Conservation (phyloP, 306 rosid species). For the Luffa acutangula region DNA sequence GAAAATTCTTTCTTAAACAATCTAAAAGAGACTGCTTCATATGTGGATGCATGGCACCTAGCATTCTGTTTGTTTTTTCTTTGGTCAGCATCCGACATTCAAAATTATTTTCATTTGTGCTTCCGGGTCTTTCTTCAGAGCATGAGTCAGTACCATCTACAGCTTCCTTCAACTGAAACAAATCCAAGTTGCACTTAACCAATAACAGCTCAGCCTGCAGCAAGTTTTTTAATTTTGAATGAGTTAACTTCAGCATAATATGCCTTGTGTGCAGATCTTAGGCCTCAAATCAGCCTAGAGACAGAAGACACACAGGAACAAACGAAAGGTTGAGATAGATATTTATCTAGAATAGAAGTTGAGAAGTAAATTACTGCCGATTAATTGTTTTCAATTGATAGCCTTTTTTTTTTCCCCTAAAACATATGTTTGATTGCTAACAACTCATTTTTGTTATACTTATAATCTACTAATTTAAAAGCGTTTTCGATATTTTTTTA, state of each 20-base stretch:
- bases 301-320: not conserved
- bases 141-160: constrained; percentile 27
- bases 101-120: constrained; percentile 18
- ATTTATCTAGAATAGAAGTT: not conserved
- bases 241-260: not conserved
- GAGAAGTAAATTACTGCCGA: not conserved
- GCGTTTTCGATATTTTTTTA: not conserved
- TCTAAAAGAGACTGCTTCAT: constrained; percentile 43
- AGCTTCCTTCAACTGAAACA: constrained; percentile 38
- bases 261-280: not conserved
- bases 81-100: constrained; percentile 24
- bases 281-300: not conserved
- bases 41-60: constrained; percentile 33
- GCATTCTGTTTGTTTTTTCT: constrained; percentile 31
- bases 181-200: constrained; percentile 51
- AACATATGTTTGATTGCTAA: not conserved
- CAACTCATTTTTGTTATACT: not conserved
- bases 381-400: not conserved
- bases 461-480: not conserved
- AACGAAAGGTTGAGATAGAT: not conserved
- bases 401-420: not conserved
- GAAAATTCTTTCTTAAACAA: constrained; percentile 49
- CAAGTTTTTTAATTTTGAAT: not conserved
- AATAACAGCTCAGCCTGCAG: constrained; percentile 61
- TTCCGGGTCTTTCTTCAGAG: constrained; percentile 24